A percentile compares a stretch with the other conserved stretches of the same genome.
Evolutionary conservation across 2,329 filamentous ascomycete species (phyloP).

Genomic region (Neonectria ditissima): DNA sequence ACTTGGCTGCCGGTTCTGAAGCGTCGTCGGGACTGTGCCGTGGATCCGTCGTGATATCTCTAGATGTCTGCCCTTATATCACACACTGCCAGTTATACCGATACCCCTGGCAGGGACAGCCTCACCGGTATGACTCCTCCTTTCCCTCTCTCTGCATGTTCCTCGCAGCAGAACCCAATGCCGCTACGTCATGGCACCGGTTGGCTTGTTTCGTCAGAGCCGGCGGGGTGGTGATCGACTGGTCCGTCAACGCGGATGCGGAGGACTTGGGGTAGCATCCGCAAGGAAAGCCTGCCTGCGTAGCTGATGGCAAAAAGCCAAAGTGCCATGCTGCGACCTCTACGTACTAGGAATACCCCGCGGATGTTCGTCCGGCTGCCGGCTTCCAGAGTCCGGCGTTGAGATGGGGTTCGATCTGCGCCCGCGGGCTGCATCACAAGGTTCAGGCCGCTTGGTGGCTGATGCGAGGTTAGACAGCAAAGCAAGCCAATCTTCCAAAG

Average conservation of each 20-base stretch:
- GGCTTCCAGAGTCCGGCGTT: conserved; percentile 8
- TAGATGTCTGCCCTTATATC: not conserved
- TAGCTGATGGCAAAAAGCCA: conserved; percentile 4
- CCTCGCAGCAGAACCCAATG: not conserved
- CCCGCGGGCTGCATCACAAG: conserved; percentile 36
- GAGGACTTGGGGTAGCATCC: conserved; percentile 11
- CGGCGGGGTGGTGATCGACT: conserved; percentile 37
- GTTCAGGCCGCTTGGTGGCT: conserved; percentile 35
- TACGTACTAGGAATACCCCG: not conserved
- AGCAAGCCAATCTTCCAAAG: not conserved
- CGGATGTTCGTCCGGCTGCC: conserved; percentile 19
- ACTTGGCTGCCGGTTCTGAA: not conserved
- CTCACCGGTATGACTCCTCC: conserved; percentile 1
- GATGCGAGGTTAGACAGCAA: conserved; percentile 17
- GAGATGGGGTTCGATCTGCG: conserved; percentile 33
- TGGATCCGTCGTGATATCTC: not conserved
- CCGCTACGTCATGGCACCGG: conserved; percentile 40
- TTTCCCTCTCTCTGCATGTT: not conserved
- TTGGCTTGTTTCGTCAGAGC: conserved; percentile 39
- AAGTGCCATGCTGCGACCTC: conserved; percentile 3
- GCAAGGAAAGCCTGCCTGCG: not conserved
- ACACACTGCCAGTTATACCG: not conserved
- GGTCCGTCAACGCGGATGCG: conserved; percentile 4
- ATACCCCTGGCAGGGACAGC: not conserved
- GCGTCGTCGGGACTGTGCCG: not conserved